Evolutionary conservation across 306 rosid genomes (phyloP).

Genomic region (Gleditsia sinensis): DNA sequence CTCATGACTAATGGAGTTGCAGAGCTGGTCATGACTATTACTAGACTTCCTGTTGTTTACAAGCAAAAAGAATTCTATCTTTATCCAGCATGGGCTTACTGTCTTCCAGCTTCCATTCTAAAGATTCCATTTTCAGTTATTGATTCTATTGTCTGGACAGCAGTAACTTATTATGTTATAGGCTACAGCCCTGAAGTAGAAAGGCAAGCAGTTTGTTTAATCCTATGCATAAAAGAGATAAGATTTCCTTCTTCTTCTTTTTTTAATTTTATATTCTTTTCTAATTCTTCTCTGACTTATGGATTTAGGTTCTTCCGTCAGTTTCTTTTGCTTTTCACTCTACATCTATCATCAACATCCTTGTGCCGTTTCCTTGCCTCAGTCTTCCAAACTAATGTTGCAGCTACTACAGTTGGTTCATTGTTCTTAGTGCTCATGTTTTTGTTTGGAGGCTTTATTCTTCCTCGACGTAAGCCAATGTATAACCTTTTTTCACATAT

Average conservation of each 20-base stretch:
- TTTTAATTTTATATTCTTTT: constrained; percentile 25
- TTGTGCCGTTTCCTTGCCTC: constrained; percentile 59
- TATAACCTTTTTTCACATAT: not conserved
- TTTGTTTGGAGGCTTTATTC: constrained; percentile 68
- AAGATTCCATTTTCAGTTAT: constrained; percentile 62
- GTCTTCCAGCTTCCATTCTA: constrained; percentile 55
- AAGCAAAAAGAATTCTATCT: constrained; percentile 62
- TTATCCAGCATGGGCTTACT: constrained; percentile 67
- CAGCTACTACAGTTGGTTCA: constrained; percentile 54
- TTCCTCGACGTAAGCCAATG: constrained; percentile 53
- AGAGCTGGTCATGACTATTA: constrained; percentile 68
- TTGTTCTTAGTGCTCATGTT: constrained; percentile 48
- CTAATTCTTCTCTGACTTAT: constrained; percentile 16
- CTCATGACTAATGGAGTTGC: constrained; percentile 82
- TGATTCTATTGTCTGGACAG: constrained; percentile 60
- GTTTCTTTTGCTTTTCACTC: constrained; percentile 52
- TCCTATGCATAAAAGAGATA: not conserved
- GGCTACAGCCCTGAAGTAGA: constrained; percentile 64
- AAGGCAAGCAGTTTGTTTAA: constrained; percentile 41
- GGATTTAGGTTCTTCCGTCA: constrained; percentile 53
- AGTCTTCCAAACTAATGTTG: constrained; percentile 54
- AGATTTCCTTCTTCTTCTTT: no score
- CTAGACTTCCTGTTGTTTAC: constrained; percentile 63
- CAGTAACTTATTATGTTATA: constrained; percentile 60
- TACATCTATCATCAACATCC: constrained; percentile 61